phyloP scores from a whole-genome alignment of 805 yeast genomes.

The baker's yeast (Saccharomyces cerevisiae) region DNA sequence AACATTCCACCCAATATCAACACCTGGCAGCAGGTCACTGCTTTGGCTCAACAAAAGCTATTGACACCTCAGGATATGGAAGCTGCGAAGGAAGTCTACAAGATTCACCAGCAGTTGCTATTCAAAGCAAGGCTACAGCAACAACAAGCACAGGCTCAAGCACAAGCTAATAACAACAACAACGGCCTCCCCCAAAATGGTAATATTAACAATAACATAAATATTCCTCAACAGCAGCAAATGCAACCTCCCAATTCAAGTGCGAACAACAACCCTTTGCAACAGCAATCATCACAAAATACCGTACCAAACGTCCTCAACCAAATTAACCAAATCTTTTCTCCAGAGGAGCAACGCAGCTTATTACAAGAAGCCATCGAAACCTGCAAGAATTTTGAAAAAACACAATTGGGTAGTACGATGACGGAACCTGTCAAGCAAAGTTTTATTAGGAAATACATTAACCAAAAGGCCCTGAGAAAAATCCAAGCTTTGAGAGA shows the following conservation, averaged over 20 bases:
- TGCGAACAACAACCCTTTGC: constrained; percentile 4
- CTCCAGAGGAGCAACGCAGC: constrained; percentile 30
- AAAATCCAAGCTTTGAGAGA: constrained; percentile 26
- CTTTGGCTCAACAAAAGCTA: constrained; percentile 30
- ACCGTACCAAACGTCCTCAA: constrained; percentile 28
- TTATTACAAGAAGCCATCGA: constrained; percentile 31
- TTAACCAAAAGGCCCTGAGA: constrained; percentile 31
- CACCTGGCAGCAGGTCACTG: constrained; percentile 54
- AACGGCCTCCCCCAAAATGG: constrained; percentile 12
- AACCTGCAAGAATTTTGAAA: constrained; percentile 30
- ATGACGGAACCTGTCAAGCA: constrained; percentile 27
- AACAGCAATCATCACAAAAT: constrained; percentile 19
- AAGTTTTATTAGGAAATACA: constrained; percentile 29
- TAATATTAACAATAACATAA: neutral
- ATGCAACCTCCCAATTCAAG: constrained; percentile 27
- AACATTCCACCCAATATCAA: constrained; percentile 57
- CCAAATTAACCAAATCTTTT: constrained; percentile 29
- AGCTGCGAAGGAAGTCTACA: constrained; percentile 39
- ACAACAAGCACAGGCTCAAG: constrained; percentile 11
- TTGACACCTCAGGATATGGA: constrained; percentile 27
- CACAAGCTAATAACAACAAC: constrained; percentile 15
- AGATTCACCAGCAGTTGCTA: constrained; percentile 54
- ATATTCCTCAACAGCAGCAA: constrained; percentile 23
- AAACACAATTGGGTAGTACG: constrained; percentile 24
- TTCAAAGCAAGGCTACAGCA: constrained; percentile 37